These are phyloP conservation scores for Diaporthe longicolla DNA, from an alignment of 2,329 filamentous ascomycete genomes.

Conservation along the genomic window DNA sequence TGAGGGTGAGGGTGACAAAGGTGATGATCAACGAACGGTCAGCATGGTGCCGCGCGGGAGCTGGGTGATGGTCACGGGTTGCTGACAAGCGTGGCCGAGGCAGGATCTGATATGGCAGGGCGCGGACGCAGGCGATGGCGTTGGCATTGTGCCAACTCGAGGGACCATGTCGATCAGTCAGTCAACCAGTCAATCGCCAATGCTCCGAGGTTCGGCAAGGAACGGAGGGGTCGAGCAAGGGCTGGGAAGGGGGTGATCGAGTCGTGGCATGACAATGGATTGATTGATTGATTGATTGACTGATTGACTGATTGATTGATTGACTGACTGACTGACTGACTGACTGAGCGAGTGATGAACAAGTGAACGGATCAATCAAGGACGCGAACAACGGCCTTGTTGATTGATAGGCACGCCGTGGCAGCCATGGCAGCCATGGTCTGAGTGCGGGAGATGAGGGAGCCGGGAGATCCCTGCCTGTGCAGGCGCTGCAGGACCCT, in stretches of 20 bases:
- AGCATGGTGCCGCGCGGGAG: slow-evolving; percentile 31
- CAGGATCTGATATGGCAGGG: slow-evolving; percentile 7
- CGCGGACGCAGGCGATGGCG: slow-evolving; percentile 6
- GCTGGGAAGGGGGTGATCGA: slow-evolving; percentile 17
- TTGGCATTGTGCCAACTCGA: slow-evolving; percentile 17
- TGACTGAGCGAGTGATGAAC: background rate
- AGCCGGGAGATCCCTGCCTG: slow-evolving; percentile 25
- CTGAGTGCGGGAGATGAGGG: slow-evolving; percentile 20
- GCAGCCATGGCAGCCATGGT: too few relatives aligned
- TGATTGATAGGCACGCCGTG: slow-evolving; percentile 3
- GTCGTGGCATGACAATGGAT: slow-evolving; percentile 25
- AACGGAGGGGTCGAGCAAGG: background rate
- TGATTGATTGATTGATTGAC: background rate
- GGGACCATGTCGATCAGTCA: background rate
- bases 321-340: background rate
- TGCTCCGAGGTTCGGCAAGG: slow-evolving; percentile 27
- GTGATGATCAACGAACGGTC: slow-evolving; percentile 16
- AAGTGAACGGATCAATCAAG: slow-evolving; percentile 22
- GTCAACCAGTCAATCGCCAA: background rate
- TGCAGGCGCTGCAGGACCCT: slow-evolving; percentile 32
- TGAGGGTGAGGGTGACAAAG: background rate
- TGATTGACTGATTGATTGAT: background rate
- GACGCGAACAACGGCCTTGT: slow-evolving; percentile 24
- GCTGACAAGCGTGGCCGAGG: background rate
- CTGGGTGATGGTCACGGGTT: slow-evolving; percentile 24